Evolutionary conservation across 805 yeast genomes (phyloP), one percentile per base, ranked within the genome.

Genomic region (Barnettozyma populi): DNA sequence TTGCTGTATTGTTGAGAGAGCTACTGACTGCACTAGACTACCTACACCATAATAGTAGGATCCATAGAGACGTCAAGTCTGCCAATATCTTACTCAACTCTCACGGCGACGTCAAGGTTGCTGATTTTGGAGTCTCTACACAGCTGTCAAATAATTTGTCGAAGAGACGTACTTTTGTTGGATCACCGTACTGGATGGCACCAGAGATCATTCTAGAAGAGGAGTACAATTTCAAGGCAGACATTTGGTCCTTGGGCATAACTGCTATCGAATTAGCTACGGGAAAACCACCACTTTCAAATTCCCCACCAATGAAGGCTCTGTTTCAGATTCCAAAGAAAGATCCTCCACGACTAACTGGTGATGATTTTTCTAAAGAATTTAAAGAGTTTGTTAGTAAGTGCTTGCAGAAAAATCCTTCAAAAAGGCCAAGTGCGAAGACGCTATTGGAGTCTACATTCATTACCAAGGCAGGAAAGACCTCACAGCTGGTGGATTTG

Each of bases 101-200:
- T 2, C 66, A 73, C 11, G 90, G 95, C 3, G 82, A 77, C 9
- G 92, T 89, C 13, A 94, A 92, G 58, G 74, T 92, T 43, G 97
- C 97, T 2, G 99, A 92, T 64, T 92, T 92, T 66, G 98, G 98
- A 1, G 97, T 92, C 10, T 95, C 98, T 1, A 87, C 97, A 1
- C 86, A 82, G 56, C 72, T 79, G 7, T 82, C 95, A 5, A 82
- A 75, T 53, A 80, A 81, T 55, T 57, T 80, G 50, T 73, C 85
- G 38, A 76, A 84, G 58, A 73, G 99, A 55, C 71, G 74, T 62
- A 79, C 84, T 0, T 72, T 78, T 59, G 82, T 78, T 7, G 95
- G 95, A 1, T 86, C 95, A 0, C 95, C 95, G 1, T 94, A 90
- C 64, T 94, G 99, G 99, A 94, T 94, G 99, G 96, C 98, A 0